Evolutionary conservation across 2,329 filamentous ascomycete genomes (phyloP).

Genomic region (Lecanicillium sp.): DNA sequence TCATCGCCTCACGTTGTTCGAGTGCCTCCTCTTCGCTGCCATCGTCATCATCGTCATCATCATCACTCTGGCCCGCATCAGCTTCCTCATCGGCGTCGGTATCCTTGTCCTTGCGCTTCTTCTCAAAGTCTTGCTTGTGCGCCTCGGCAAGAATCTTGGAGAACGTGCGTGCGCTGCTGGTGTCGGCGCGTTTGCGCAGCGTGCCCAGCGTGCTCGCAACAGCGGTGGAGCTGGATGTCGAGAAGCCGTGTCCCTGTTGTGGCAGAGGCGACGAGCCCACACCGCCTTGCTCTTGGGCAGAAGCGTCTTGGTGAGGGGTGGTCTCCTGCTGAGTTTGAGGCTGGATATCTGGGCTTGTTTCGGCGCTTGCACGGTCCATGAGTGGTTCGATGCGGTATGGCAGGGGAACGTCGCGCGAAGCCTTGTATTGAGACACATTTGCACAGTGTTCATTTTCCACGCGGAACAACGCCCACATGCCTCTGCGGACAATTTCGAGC

Average conservation of each 20-base stretch:
- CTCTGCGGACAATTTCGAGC: slow-evolving; percentile 74
- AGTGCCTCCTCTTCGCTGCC: slow-evolving; percentile 9
- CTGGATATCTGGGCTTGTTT: slow-evolving; percentile 14
- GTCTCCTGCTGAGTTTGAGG: slow-evolving; percentile 13
- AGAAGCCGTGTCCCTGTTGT: slow-evolving; percentile 4
- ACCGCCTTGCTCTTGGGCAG: neutral
- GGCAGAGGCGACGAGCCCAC: neutral
- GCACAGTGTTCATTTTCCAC: slow-evolving; percentile 97
- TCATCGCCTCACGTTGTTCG: neutral
- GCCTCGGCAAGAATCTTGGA: slow-evolving; percentile 69
- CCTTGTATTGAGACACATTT: slow-evolving; percentile 85
- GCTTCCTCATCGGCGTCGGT: slow-evolving; percentile 8
- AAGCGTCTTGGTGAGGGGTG: neutral
- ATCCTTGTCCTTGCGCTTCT: slow-evolving; percentile 45
- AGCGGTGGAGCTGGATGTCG: slow-evolving; percentile 13
- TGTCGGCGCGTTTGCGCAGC: slow-evolving; percentile 24
- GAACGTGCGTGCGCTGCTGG: slow-evolving; percentile 29
- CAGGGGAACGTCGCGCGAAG: slow-evolving; percentile 77
- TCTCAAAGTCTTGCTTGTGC: slow-evolving; percentile 87
- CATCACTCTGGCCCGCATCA: slow-evolving; percentile 16
- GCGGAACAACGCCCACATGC: slow-evolving; percentile 86
- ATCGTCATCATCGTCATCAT: slow-evolving; percentile 24
- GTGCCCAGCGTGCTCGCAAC: slow-evolving; percentile 14
- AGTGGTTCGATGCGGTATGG: slow-evolving; percentile 62
- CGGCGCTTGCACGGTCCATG: slow-evolving; percentile 32